phyloP scores from a whole-genome alignment of 192 early-diverging fungal species.

The Umbelopsis isabellina region DNA sequence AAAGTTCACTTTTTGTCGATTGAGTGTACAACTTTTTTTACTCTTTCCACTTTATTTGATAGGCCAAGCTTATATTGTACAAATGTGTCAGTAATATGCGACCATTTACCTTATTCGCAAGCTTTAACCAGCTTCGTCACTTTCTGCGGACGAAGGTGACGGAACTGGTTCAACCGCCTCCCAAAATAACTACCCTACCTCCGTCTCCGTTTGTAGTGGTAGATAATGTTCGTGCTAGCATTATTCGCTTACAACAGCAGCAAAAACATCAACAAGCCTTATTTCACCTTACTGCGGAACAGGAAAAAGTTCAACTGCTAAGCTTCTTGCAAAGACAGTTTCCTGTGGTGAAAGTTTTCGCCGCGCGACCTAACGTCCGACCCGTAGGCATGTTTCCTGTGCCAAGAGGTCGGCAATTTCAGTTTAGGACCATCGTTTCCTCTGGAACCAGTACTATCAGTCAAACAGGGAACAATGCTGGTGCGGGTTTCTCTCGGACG shows the following conservation, averaged over 20 bases:
- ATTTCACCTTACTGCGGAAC: slow-evolving; percentile 1
- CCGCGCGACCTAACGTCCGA: neutral
- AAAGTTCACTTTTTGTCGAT: neutral
- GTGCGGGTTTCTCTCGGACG: neutral
- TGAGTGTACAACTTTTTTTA: neutral
- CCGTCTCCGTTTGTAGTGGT: slow-evolving; percentile 18
- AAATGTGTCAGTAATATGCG: slow-evolving; percentile 3
- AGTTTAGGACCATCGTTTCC: slow-evolving; percentile 16
- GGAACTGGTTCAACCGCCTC: slow-evolving; percentile 21
- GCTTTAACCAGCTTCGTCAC: slow-evolving; percentile 27
- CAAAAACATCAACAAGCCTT: slow-evolving; percentile 8
- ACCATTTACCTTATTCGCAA: slow-evolving; percentile 19
- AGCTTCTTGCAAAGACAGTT: slow-evolving; percentile 13
- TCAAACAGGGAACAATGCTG: slow-evolving; percentile 16
- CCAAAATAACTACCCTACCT: slow-evolving; percentile 11
- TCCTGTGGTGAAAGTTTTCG: neutral
- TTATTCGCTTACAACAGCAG: slow-evolving; percentile 4
- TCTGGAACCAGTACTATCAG: slow-evolving; percentile 15
- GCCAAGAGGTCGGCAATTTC: slow-evolving; percentile 18
- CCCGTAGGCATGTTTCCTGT: slow-evolving; percentile 1
- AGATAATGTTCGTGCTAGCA: slow-evolving; percentile 15
- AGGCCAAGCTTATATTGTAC: neutral
- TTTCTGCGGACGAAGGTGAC: slow-evolving; percentile 24
- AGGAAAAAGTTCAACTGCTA: slow-evolving; percentile 6
- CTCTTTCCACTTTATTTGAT: neutral